Percentiles rank a stretch among this genome's conserved stretches.
These are phyloP conservation scores for Rhynchospora pubera DNA, from an alignment of 176 grass and related monocot species.

Conservation along the genomic window DNA sequence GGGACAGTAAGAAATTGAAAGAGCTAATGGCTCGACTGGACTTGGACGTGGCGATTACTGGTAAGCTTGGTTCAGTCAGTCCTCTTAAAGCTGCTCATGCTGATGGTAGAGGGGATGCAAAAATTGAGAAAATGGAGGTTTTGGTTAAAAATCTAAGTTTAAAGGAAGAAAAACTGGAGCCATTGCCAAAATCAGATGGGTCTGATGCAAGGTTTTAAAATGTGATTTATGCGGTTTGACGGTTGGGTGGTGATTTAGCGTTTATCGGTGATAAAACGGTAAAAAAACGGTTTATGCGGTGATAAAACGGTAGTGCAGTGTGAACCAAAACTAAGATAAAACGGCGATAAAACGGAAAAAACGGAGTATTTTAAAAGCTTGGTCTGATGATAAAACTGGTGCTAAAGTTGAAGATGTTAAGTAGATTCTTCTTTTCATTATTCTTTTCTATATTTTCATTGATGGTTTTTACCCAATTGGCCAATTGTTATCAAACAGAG, in stretches of 20 bases:
- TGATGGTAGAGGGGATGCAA: constrained; percentile 31
- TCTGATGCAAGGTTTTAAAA: too few relatives aligned
- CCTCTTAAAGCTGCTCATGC: constrained; percentile 35
- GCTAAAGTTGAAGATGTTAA: constrained; percentile 9
- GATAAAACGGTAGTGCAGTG: too few relatives aligned
- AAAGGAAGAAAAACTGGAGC: constrained; percentile 1
- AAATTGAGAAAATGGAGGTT: constrained; percentile 28
- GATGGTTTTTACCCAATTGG: neutral
- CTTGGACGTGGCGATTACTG: constrained; percentile 28
- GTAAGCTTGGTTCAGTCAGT: constrained; percentile 33
- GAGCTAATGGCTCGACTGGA: constrained; percentile 79
- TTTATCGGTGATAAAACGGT: too few relatives aligned
- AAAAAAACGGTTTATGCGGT: too few relatives aligned
- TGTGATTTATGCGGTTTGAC: too few relatives aligned
- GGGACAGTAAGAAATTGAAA: constrained; percentile 69
- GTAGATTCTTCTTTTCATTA: constrained; percentile 10
- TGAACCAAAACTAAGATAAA: too few relatives aligned
- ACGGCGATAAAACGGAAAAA: too few relatives aligned
- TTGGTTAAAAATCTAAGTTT: neutral
- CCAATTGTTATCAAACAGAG: neutral
- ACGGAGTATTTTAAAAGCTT: too few relatives aligned
- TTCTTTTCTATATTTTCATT: constrained; percentile 1
- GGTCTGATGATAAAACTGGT: neutral
- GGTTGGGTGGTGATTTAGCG: too few relatives aligned
- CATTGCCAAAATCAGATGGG: neutral